Conservation (phyloP, 345 rosid genomes). For the Microcos paniculata region DNA sequence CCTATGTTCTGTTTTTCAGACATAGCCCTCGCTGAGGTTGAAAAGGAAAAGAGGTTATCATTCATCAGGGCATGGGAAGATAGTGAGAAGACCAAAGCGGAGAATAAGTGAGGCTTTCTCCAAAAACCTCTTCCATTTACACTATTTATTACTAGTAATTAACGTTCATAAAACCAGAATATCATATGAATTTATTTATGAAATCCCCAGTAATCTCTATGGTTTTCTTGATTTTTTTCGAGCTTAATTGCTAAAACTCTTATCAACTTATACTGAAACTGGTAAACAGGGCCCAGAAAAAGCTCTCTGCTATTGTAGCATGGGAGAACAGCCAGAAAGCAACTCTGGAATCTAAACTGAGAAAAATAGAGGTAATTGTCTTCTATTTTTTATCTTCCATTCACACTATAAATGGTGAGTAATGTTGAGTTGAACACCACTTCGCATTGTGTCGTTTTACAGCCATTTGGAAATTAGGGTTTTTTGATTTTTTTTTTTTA, state of each 20-base stretch:
- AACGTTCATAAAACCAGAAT: not conserved
- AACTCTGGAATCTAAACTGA: slow-evolving; percentile 66
- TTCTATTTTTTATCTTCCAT: not conserved
- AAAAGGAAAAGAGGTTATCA: slow-evolving; percentile 62
- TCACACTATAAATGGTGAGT: not conserved
- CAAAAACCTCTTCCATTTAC: not conserved
- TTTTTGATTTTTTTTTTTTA: not conserved
- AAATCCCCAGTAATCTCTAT: not conserved
- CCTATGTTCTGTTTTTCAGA: slow-evolving; percentile 41
- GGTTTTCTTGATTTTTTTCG: not conserved
- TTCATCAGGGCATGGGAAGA: slow-evolving; percentile 94
- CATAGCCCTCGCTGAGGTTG: slow-evolving; percentile 73
- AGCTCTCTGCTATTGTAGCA: slow-evolving; percentile 56
- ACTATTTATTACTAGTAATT: not conserved
- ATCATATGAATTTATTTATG: not conserved
- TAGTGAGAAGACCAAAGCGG: slow-evolving; percentile 74
- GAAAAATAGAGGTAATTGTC: slow-evolving; percentile 62
- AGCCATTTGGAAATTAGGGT: not conserved
- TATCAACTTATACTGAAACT: not conserved
- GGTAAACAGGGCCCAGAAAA: slow-evolving; percentile 77
- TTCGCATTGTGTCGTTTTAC: not conserved
- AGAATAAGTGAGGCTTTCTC: slow-evolving; percentile 61
- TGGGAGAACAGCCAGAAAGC: slow-evolving; percentile 95
- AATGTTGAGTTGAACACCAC: not conserved
- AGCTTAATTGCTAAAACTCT: not conserved